Conservation (phyloP, 139 green algal genomes). For the Pseudopediastrum boryanum region DNA sequence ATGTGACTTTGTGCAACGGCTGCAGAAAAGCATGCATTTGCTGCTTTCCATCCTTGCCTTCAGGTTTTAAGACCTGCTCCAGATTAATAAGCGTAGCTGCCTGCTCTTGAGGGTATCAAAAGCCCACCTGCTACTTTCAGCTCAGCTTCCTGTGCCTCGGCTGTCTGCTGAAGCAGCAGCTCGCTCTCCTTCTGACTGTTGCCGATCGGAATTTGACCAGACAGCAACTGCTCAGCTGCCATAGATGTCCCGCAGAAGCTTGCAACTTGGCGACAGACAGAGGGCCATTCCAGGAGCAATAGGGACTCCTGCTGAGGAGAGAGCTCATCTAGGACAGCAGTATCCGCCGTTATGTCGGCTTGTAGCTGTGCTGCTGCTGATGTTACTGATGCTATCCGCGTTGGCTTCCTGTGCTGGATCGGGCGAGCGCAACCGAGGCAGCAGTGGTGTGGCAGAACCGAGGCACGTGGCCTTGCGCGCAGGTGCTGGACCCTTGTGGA, state of each 20-base stretch:
- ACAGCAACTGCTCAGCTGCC: conserved; percentile 55
- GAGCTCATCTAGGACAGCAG: not conserved
- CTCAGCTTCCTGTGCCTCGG: conserved; percentile 55
- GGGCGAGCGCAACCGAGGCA: too few species aligned
- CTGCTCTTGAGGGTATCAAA: too few species aligned
- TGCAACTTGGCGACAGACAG: conserved; percentile 71
- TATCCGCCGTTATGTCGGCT: not conserved
- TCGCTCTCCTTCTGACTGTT: conserved; percentile 57
- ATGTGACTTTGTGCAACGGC: too few species aligned
- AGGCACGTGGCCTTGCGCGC: too few species aligned
- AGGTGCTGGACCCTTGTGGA: too few species aligned
- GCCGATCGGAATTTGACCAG: conserved; percentile 52
- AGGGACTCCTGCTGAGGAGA: conserved; percentile 55
- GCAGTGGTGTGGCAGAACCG: too few species aligned
- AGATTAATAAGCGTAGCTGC: too few species aligned
- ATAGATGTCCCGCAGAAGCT: conserved; percentile 72
- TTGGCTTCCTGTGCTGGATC: not conserved
- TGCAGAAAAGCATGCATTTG: too few species aligned
- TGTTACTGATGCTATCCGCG: not conserved
- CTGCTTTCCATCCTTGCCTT: too few species aligned
- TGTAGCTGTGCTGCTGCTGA: not conserved
- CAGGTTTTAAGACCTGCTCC: too few species aligned
- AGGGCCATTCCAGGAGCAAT: conserved; percentile 71
- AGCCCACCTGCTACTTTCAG: conserved; percentile 36
- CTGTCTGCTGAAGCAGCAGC: conserved; percentile 74